Evolutionary conservation across 345 rosid genomes (phyloP).

Genomic region (Laguncularia racemosa): DNA sequence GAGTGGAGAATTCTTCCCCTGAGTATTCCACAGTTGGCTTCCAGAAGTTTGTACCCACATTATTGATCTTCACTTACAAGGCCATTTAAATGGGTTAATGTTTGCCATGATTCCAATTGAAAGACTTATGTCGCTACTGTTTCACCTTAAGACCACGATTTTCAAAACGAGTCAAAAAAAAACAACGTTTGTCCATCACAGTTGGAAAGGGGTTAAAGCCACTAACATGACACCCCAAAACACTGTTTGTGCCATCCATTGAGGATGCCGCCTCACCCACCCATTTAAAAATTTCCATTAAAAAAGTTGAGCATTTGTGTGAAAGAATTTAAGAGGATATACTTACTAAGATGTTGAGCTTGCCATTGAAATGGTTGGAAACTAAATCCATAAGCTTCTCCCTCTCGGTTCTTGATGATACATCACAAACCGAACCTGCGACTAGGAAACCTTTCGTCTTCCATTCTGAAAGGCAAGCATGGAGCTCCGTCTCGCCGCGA

Average conservation of each 20-base stretch:
- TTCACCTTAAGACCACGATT: neutral
- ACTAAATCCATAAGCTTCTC: conserved; percentile 31
- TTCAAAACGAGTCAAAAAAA: too few relatives aligned
- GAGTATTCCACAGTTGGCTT: conserved; percentile 31
- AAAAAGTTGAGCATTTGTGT: too few relatives aligned
- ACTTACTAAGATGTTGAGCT: conserved; percentile 50
- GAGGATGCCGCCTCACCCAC: too few relatives aligned
- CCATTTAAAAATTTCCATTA: too few relatives aligned
- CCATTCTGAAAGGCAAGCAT: conserved; percentile 36
- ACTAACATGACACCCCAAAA: too few relatives aligned
- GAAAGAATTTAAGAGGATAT: neutral
- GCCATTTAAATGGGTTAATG: neutral
- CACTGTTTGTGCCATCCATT: too few relatives aligned
- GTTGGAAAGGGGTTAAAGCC: too few relatives aligned
- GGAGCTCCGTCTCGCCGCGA: conserved; percentile 4
- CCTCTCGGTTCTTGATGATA: conserved; percentile 28
- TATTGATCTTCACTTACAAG: conserved; percentile 32
- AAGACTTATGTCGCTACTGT: neutral
- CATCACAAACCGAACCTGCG: conserved; percentile 45
- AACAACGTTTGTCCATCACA: too few relatives aligned
- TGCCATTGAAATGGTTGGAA: conserved; percentile 27
- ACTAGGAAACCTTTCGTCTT: conserved; percentile 32
- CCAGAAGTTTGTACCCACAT: conserved; percentile 30
- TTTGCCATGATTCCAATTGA: neutral
- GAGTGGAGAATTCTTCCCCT: conserved; percentile 25